Evolutionary conservation across 345 rosid species (phyloP).

Genomic region (Aquilaria sinensis): DNA sequence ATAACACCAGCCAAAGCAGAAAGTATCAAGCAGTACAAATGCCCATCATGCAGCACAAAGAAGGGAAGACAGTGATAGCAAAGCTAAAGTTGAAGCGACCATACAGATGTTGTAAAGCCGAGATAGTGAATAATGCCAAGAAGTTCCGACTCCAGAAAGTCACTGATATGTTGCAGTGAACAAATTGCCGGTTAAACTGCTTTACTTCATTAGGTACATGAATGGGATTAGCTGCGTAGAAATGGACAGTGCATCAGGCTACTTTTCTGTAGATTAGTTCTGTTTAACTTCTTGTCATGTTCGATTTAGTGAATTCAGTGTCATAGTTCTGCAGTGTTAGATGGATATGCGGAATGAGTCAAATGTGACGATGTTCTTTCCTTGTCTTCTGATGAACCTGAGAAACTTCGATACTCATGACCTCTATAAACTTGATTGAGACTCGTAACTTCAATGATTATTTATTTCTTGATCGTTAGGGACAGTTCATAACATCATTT

Average conservation of each 20-base stretch:
- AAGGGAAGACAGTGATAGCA: constrained; percentile 43
- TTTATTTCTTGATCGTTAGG: too few species aligned
- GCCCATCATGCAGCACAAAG: constrained; percentile 75
- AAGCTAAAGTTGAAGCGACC: not conserved
- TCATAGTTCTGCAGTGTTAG: not conserved
- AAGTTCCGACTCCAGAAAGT: not conserved
- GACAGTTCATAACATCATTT: too few species aligned
- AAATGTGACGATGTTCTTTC: too few species aligned
- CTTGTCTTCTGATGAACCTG: too few species aligned
- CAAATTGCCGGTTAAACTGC: not conserved
- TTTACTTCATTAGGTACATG: not conserved
- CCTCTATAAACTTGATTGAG: too few species aligned
- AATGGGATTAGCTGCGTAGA: constrained; percentile 6
- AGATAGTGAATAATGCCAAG: not conserved
- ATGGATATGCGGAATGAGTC: too few species aligned
- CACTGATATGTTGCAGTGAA: not conserved
- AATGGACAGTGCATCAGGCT: constrained; percentile 4
- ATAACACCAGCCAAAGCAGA: constrained; percentile 88
- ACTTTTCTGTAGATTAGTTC: constrained; percentile 4
- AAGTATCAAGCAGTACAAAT: constrained; percentile 79
- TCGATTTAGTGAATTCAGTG: constrained; percentile 1
- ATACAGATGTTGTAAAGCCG: constrained; percentile 10
- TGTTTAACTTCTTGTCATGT: not conserved
- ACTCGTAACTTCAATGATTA: too few species aligned
- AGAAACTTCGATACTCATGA: too few species aligned